Base-by-base conservation (phyloP, 805 yeast species). In the Kodamaea restingae region DNA sequence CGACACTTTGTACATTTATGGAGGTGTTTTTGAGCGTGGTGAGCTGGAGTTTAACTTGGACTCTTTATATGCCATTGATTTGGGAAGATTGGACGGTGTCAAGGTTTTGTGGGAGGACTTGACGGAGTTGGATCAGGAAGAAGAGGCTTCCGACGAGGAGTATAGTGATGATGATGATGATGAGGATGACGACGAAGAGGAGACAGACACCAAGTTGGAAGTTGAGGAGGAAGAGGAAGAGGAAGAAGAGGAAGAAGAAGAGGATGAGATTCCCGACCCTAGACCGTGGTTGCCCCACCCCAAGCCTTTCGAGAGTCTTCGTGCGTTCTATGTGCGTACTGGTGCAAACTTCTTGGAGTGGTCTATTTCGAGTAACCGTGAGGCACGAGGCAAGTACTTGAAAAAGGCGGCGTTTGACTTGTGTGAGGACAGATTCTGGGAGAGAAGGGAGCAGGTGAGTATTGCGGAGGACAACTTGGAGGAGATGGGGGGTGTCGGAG, bases 281-380 rank as follows among this genome's bases (percentile, higher is more conserved):
- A 78, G 95, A 58, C 96, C 98, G 12, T 91, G 96, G 95, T 72
- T 91, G 40, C 97, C 98, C 35, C 97, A 90, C 58, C 98, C 98
- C 25, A 88, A 90, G 55, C 82, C 96, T 5, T 93, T 91, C 53
- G 98, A 91, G 65, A 65, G 78, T 2, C 68, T 91, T 44, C 79
- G 96, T 49, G 81, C 78, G 2, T 91, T 91, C 65, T 91, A 93
- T 59, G 67, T 83, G 15, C 81, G 96, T 54, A 80, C 95, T 1
- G 95, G 95, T 42, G 81, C 91, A 4, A 77, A 79, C 18, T 91
- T 91, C 63, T 72, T 91, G 51, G 88, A 88, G 57, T 91, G 98
- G 97, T 87, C 95, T 1, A 84, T 88, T 48, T 82, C 93, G 4
- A 84, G 82, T 55, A 84, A 88, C 51, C 75, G 84, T 50, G 90